Evolutionary conservation across 768 basidiomycete genomes (phyloP).

Genomic region (Kwoniella sp.): DNA sequence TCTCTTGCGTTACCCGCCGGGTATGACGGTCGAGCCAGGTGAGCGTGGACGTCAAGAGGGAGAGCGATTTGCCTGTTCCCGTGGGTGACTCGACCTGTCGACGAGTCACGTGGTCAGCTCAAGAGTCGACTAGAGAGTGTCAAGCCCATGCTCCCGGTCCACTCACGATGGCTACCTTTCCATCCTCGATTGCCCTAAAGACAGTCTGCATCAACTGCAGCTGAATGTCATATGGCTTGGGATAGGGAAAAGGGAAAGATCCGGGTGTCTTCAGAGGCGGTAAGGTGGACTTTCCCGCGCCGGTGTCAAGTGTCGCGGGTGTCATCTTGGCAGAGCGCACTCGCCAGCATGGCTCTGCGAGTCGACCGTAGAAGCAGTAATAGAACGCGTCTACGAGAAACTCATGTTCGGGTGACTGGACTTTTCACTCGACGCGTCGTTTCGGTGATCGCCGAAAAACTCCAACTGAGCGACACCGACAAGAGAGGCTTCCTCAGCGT

Average conservation of each 20-base stretch:
- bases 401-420: no score
- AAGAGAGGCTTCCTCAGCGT: no score
- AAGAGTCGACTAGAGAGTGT: background rate
- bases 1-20: conserved; percentile 22
- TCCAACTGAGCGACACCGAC: no score
- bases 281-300: background rate
- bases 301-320: no score
- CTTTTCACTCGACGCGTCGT: no score
- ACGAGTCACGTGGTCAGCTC: background rate
- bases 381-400: no score
- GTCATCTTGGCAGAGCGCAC: no score
- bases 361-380: no score
- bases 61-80: conserved; percentile 48
- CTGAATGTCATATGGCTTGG: conserved; percentile 78
- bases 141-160: background rate
- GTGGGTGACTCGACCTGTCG: conserved; percentile 48
- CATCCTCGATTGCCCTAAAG: conserved; percentile 68
- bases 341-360: no score
- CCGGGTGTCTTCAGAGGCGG: conserved; percentile 56
- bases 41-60: conserved; percentile 45
- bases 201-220: conserved; percentile 80
- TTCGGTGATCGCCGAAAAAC: no score
- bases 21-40: conserved; percentile 42
- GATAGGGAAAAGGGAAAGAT: conserved; percentile 76
- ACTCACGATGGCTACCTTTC: conserved; percentile 66